Percentiles rank a stretch among this genome's conserved stretches.
Conservation (phyloP, 2,329 filamentous ascomycete genomes). For the Thermothelomyces thermophilus region DNA sequence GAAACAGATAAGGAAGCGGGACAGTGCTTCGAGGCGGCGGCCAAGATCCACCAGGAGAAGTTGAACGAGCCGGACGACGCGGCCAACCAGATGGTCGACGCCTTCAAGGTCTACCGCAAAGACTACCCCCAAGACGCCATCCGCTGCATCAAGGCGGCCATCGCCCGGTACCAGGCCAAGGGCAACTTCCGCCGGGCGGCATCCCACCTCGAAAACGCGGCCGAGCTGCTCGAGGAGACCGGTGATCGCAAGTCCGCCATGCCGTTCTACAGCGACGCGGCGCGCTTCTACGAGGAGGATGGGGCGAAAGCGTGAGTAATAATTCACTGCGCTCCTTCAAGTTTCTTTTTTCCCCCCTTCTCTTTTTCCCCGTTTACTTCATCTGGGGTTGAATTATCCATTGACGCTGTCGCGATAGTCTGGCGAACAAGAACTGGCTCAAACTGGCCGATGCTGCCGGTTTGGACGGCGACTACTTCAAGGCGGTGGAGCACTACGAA, state of each 20-base stretch:
- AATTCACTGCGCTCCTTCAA: too few species aligned
- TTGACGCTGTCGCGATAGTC: conserved; percentile 39
- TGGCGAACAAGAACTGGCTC: conserved; percentile 89
- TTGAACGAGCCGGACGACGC: conserved; percentile 90
- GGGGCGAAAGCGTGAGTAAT: conserved; percentile 73
- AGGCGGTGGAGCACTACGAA: conserved; percentile 76
- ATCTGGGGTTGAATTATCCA: not conserved
- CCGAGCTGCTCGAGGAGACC: conserved; percentile 80
- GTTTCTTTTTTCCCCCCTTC: not conserved
- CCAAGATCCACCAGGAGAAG: conserved; percentile 69
- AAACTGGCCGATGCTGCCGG: conserved; percentile 87
- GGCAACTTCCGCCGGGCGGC: conserved; percentile 90
- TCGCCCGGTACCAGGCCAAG: conserved; percentile 79
- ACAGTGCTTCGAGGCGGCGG: conserved; percentile 77
- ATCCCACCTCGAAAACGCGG: conserved; percentile 82
- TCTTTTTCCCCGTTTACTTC: not conserved
- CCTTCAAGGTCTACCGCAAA: conserved; percentile 91
- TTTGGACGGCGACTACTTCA: conserved; percentile 75
- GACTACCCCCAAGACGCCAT: conserved; percentile 77
- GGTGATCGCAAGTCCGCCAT: conserved; percentile 72
- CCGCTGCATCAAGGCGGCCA: conserved; percentile 69
- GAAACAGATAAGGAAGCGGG: conserved; percentile 72
- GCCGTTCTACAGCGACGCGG: conserved; percentile 77
- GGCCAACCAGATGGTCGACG: conserved; percentile 80
- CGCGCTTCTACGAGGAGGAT: conserved; percentile 82